Base-by-base conservation (phyloP, 345 rosid genomes). In the Acer yangbiense region DNA sequence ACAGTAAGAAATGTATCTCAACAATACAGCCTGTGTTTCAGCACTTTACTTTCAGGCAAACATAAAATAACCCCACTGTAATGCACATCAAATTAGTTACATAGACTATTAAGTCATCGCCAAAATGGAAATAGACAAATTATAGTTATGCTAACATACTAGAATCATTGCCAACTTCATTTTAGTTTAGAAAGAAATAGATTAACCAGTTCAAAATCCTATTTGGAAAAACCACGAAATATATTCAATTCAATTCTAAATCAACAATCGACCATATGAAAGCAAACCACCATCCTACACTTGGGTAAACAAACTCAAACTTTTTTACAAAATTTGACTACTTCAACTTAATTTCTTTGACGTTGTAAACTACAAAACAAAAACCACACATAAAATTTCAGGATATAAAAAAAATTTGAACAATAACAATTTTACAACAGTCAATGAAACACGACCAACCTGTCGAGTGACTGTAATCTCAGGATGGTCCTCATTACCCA, bases 391-490 rank as follows among this genome's bases (percentile, higher is more conserved):
- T 17, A 44, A 9, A 44, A 73, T 25, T 73, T 62, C 41, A 25
- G 8, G 44, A 44, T 32, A 7, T 16, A 6, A n/a, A 23, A 67
- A 32, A 39, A 18, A 20, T 6, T 43, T 43, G 9, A 43, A 43
- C 46, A 43, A 43, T 43, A 8, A 8, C 46, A 58, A 72, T n/a
- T 18, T 60, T 58, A 27, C 32, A 58, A 35, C 13, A n/a, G 54
- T 3, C 29, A 7, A 29, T 35, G 44, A 58, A 10, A 16, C 7
- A 35, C 25, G 54, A 80, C 87, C 2, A 65, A 95, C 98, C 90
- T 96, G 99, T 78, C 98, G 80, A 27, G 99, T 96, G 2, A 94
- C 97, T 0, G 98, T 94, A 52, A 96, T 92, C 86, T 96, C 99
- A 0, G 88, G 29, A 68, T 91, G 97, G 3, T 90, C 97, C 72